Base-by-base conservation (phyloP, 129 eudicot genomes). In the Tagetes patula region DNA sequence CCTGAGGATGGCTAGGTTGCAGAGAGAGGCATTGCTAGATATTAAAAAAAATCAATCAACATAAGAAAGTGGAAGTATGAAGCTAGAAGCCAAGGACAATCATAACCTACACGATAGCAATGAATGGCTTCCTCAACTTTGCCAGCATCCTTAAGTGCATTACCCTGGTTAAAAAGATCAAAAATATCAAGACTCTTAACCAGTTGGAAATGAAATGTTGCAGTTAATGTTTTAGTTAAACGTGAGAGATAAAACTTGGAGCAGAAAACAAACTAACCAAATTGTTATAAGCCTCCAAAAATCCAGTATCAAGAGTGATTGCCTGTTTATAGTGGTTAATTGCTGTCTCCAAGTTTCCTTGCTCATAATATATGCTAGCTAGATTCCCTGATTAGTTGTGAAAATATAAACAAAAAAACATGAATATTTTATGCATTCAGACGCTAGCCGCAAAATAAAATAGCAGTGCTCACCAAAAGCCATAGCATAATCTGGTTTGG, bases 1-100 rank as follows among this genome's bases (percentile, higher is more conserved):
- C 97, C 74, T 90, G 98, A 27, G 98, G 98, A 81, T 94, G 97
- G 69, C 76, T 88, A 42, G 98, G 97, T 83, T 88, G 97, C 62
- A 94, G 66, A 70, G 98, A 61, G 63, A 94, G 93, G 82, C 98
- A 94, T 94, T 94, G 97, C 98, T 94, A 42, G 32, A 82, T 1
- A 40, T 7, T 41, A 37, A 83, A 80, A 55, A 62, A 69, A 8
- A n/a, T 9, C 7, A 55, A 72, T 53, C 70, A 50, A 58, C 34
- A 46, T 5, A 71, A 75, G 33, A 12, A 41, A 37, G 39, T 33
- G 46, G 40, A 71, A 36, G 5, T 14, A 38, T 8, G 45, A 65
- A 64, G n/a, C 14, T 52, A 43, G 12, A 62, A 14, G 66, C 12
- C 1, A 67, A 36, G 31, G 38, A 41, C 67, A 46, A 69, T 14